Evolutionary conservation across 2,329 filamentous ascomycete genomes (phyloP), one percentile per base, ranked within the genome.

Genomic region (Ophiostoma piceae): DNA sequence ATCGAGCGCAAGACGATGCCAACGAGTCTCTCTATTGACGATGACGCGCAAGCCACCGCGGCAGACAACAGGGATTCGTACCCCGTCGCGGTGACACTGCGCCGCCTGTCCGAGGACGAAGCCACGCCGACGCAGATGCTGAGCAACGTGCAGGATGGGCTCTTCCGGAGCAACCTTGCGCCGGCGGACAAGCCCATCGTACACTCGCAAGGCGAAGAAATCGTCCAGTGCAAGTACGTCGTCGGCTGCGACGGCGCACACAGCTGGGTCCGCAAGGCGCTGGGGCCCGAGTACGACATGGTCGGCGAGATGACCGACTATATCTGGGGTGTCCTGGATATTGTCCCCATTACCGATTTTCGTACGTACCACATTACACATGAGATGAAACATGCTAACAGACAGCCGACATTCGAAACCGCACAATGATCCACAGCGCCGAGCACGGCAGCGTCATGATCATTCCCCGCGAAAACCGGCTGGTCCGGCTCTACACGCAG

Each of bases 191-290:
- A 35, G 2, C 39, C 39, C 1, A 1, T 5, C 8, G 39, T n/a
- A 35, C 39, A 1, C 35, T 22, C 60, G 67, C 19, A n/a, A 64
- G 16, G 75, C 75, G 39, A 11, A 77, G 70, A 85, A 73, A 75
- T 77, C 0, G 78, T 89, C 2, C 82, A 79, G 54, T 82, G 84
- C 6, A 88, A 88, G 75, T 92, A 89, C 72, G 80, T 92, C 39
- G 81, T 92, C 3, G 89, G 89, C 0, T 88, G 86, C 64, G 89
- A 91, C 72, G 89, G 89, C 0, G 89, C 89, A 0, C 87, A 89
- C 74, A 87, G 84, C 70, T 90, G 88, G 87, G 87, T 85, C 0
- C 79, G 89, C 54, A 81, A 82, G 69, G 81, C 86, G 69, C 78
- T 91, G n/a, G 72, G 69, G 1, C 32, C 62, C 8, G 74, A 74